Percentiles rank a stretch among this genome's conserved stretches.
These are phyloP conservation scores for Sugiyamaella qingdaonensis DNA, from an alignment of 805 yeast genomes.

Conservation along the genomic window DNA sequence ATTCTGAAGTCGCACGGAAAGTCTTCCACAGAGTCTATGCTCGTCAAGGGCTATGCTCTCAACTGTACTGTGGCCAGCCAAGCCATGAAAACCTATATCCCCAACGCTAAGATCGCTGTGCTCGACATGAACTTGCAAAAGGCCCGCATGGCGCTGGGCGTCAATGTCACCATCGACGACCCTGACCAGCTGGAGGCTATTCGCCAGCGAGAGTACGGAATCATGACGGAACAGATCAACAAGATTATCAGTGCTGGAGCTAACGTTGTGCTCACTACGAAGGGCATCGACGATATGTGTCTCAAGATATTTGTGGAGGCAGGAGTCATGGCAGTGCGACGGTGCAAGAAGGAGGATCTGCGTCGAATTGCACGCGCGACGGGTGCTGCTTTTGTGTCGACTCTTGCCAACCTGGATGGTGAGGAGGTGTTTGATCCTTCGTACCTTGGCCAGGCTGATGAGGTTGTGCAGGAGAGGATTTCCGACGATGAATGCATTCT, in stretches of 20 bases:
- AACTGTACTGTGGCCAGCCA: constrained; percentile 97
- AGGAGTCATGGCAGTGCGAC: constrained; percentile 91
- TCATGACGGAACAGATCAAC: constrained; percentile 73
- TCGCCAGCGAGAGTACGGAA: constrained; percentile 82
- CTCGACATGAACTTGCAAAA: constrained; percentile 91
- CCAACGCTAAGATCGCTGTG: constrained; percentile 75
- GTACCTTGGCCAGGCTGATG: constrained; percentile 84
- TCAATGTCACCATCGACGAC: constrained; percentile 91
- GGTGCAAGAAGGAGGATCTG: constrained; percentile 95
- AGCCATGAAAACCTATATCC: constrained; percentile 79
- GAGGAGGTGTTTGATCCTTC: constrained; percentile 86
- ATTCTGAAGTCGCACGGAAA: constrained; percentile 96
- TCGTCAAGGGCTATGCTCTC: constrained; percentile 91
- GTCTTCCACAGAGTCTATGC: constrained; percentile 77
- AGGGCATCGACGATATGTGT: constrained; percentile 92
- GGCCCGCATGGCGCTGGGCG: constrained; percentile 97
- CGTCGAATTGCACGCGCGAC: constrained; percentile 97
- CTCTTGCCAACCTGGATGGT: constrained; percentile 91
- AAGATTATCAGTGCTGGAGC: constrained; percentile 87
- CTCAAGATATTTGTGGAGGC: constrained; percentile 87
- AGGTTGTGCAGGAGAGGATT: constrained; percentile 83
- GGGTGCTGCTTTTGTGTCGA: constrained; percentile 85
- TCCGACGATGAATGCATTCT: constrained; percentile 97
- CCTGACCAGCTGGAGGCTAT: constrained; percentile 96
- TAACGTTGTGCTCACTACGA: constrained; percentile 86